Conservation (phyloP, 106 monocot genomes). For the Vanilla planifolia region DNA sequence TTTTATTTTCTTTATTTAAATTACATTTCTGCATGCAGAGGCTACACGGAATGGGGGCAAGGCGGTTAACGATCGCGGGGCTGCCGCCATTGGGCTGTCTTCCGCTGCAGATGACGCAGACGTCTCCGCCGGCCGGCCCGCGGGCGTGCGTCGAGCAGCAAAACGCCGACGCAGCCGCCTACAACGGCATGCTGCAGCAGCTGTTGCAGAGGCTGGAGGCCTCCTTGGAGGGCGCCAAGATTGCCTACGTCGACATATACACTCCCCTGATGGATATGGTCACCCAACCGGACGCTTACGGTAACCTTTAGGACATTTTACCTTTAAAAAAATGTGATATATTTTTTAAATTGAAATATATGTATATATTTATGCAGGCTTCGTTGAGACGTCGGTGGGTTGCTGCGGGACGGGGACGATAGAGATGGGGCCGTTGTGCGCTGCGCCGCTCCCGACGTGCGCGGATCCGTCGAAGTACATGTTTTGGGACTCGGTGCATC, state of each 20-base stretch:
- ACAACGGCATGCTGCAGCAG: conserved; percentile 26
- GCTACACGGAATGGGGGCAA: conserved; percentile 24
- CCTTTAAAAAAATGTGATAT: no score
- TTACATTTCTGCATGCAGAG: conserved; percentile 30
- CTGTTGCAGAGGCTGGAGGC: conserved; percentile 14
- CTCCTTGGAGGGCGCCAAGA: conserved; percentile 25
- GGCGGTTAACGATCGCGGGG: conserved; percentile 26
- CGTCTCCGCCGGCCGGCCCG: neutral
- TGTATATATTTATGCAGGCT: conserved; percentile 17
- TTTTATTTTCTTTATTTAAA: no score
- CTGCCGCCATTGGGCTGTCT: conserved; percentile 45
- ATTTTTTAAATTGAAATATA: no score
- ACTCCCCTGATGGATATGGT: conserved; percentile 22
- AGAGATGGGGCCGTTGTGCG: conserved; percentile 50
- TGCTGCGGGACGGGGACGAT: conserved; percentile 49
- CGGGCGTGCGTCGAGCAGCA: conserved; percentile 28
- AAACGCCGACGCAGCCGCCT: conserved; percentile 21
- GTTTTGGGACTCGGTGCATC: conserved; percentile 66
- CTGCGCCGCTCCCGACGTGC: conserved; percentile 9
- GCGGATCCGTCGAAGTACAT: conserved; percentile 27
- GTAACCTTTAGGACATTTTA: no score
- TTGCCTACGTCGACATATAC: conserved; percentile 32
- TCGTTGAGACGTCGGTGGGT: conserved; percentile 20
- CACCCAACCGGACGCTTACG: conserved; percentile 22
- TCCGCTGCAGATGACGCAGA: conserved; percentile 28